Base-by-base conservation (phyloP, 2,329 filamentous ascomycete species). In the Verticillium dahliae region DNA sequence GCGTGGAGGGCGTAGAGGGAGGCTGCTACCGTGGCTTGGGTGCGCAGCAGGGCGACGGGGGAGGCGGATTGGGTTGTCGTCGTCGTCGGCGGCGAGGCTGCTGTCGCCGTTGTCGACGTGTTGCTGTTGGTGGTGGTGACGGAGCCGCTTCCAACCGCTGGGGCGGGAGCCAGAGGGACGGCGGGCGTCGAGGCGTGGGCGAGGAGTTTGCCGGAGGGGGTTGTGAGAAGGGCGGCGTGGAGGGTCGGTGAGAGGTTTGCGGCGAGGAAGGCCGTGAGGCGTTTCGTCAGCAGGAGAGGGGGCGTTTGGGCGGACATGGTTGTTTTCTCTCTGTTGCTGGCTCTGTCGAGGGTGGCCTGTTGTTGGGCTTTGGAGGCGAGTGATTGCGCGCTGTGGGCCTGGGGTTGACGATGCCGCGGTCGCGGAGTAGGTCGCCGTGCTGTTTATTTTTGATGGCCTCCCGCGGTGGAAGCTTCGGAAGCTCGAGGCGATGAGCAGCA, bases 251-350 rank as follows among this genome's bases (percentile, higher is more conserved):
- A 82, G 65, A 85, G 82, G 71, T 86, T 84, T 64, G 80, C 75
- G 69, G 80, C 78, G 56, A 89, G 82, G 72, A 88, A 88, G 62
- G 81, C 75, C 34, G 85, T 86, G 66, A 89, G 81, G 64, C 84
- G 84, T 72, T 87, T 88, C 39, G 83, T 87, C 63, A 91, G 80
- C 75, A 92, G 79, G 62, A 86, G 78, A 33, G 84, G 83, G 41
- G 83, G 82, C 41, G 81, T 80, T 31, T 79, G 76, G 58, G 70
- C 70, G 56, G 76, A 72, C 75, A 77, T 78, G 58, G 31, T 5
- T 57, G 41, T 15, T 18, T 14, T n/a, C 22, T 52, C 10, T n/a
- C 10, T n/a, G 38, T 15, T 22, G 31, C 13, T 27, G 35, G 57
- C 14, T 34, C 11, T n/a, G 57, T n/a, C 15, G n/a, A 38, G n/a